Evolutionary conservation across 2,329 filamentous ascomycete genomes (phyloP).

Genomic region (Aphanocladium album): DNA sequence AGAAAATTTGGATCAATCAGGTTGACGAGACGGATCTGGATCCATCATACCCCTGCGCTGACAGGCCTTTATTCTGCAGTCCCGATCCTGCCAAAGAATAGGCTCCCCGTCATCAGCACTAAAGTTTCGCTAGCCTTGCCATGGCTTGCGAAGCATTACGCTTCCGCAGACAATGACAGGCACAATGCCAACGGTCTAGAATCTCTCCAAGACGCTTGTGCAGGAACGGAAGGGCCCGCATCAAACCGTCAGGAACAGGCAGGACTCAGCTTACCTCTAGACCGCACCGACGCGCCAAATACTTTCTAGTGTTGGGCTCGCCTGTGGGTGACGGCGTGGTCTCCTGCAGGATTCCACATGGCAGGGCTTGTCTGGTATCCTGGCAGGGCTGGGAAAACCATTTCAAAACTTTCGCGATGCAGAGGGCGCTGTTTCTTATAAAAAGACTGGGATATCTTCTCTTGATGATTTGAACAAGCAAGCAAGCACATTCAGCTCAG

Average conservation of each 20-base stretch:
- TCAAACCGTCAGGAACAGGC: neutral
- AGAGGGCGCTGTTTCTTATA: neutral
- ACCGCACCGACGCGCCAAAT: neutral
- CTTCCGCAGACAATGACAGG: neutral
- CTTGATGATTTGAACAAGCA: neutral
- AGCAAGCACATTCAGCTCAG: neutral
- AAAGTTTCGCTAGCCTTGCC: neutral
- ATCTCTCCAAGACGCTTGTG: neutral
- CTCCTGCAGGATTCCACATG: neutral
- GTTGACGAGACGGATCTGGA: neutral
- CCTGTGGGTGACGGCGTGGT: neutral
- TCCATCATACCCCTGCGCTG: neutral
- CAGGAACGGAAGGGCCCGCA: neutral
- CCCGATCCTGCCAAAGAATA: neutral
- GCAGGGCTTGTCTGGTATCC: neutral
- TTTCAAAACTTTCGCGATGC: neutral
- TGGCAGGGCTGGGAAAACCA: neutral
- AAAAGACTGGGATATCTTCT: neutral
- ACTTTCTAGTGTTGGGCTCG: neutral
- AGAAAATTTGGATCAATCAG: neutral
- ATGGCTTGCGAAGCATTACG: neutral
- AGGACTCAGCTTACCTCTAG: neutral
- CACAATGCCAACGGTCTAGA: neutral
- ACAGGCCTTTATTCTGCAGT: neutral
- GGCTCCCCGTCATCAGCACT: neutral